Evolutionary conservation across 139 green algal species (phyloP).

Genomic region (Auxenochlorella pyrenoidosa): DNA sequence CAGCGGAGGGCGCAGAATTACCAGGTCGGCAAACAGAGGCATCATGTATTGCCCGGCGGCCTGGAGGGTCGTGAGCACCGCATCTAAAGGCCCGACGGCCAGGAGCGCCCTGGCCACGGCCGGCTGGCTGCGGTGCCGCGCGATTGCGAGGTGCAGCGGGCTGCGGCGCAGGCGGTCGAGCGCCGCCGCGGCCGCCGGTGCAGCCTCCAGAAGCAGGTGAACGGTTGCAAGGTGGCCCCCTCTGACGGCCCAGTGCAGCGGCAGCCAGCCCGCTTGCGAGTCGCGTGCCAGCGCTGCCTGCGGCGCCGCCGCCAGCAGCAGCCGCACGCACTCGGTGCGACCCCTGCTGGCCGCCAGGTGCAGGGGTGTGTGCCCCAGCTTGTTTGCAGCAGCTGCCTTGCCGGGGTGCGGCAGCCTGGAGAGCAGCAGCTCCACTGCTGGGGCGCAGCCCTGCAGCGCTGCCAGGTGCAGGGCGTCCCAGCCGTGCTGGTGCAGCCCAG

Average conservation of each 20-base stretch:
- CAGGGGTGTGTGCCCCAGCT: not conserved
- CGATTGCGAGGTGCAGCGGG: not conserved
- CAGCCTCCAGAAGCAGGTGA: not conserved
- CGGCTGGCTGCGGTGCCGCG: not conserved
- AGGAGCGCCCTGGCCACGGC: not conserved
- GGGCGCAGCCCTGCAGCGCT: not conserved
- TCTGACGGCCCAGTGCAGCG: not conserved
- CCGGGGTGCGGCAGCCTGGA: not conserved
- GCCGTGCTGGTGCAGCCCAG: not conserved
- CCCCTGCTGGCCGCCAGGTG: not conserved
- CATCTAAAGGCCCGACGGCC: not conserved
- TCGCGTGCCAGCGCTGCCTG: not conserved
- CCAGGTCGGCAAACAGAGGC: not conserved
- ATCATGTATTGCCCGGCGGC: not conserved
- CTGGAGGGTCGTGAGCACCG: not conserved
- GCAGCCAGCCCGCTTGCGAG: not conserved
- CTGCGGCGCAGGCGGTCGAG: not conserved
- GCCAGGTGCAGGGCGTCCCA: not conserved
- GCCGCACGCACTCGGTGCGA: constrained; percentile 33
- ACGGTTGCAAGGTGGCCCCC: not conserved
- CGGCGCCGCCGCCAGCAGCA: not conserved
- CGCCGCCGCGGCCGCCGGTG: not conserved
- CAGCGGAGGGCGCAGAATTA: not conserved
- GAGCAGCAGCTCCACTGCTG: not conserved
- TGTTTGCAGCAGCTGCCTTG: not conserved